Conservation (phyloP, 768 basidiomycete genomes). For the Gymnopilus dilepis region DNA sequence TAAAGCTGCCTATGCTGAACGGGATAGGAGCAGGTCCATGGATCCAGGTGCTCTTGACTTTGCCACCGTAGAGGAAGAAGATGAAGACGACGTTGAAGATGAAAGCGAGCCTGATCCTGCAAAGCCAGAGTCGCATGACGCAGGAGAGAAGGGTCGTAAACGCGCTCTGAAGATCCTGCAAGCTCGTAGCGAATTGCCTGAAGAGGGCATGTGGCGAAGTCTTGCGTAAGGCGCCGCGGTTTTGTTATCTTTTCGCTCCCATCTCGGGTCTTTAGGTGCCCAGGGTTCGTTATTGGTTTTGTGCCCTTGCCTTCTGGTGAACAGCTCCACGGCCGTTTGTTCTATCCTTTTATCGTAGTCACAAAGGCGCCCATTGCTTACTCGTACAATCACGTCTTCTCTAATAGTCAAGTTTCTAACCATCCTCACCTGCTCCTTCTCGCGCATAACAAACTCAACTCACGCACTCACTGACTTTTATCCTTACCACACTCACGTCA, state of each 20-base stretch:
- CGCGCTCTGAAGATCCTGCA: conserved; percentile 74
- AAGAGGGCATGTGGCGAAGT: conserved; percentile 83
- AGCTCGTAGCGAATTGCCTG: conserved; percentile 69
- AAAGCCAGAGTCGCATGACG: conserved; percentile 29
- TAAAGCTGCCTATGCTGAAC: conserved; percentile 68
- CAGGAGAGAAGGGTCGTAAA: conserved; percentile 55
- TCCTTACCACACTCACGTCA: background rate
- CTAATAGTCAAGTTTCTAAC: background rate
- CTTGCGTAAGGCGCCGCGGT: conserved; percentile 45
- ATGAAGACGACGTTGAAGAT: conserved; percentile 55
- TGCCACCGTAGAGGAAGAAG: conserved; percentile 48
- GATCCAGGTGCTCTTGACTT: conserved; percentile 78
- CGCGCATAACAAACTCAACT: background rate
- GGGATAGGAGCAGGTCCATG: conserved; percentile 64
- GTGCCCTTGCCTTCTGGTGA: background rate
- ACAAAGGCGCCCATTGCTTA: background rate
- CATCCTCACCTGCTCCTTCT: background rate
- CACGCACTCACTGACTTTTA: background rate
- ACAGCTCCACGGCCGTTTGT: background rate
- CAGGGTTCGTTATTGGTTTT: background rate
- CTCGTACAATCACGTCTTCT: background rate
- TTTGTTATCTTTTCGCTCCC: background rate
- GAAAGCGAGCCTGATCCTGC: conserved; percentile 33
- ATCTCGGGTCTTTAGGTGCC: too few relatives aligned
- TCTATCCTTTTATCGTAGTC: conserved; percentile 1